These are phyloP conservation scores for Plasmodium fragile DNA, from an alignment of 169 alveolate species.

Conservation along the genomic window DNA sequence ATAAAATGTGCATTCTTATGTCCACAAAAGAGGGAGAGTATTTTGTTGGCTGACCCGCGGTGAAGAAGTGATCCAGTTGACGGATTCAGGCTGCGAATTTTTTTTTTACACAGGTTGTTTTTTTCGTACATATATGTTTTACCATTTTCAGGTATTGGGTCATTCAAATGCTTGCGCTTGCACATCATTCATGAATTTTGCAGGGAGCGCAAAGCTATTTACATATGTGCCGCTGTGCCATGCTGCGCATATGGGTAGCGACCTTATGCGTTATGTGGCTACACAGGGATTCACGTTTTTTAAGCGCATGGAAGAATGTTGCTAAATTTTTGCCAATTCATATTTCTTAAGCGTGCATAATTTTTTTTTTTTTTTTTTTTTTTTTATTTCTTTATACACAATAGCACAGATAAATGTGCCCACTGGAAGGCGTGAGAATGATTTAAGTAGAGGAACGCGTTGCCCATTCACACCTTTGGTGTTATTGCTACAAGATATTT, in stretches of 20 bases:
- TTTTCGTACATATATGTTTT: not conserved
- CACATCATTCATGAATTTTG: not conserved
- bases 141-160: not conserved
- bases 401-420: not conserved
- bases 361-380: not conserved
- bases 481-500: not conserved
- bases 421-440: not conserved
- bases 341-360: not conserved
- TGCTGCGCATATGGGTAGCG: not conserved
- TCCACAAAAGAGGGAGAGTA: not conserved
- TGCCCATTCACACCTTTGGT: not conserved
- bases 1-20: slow-evolving; percentile 4
- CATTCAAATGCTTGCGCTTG: not conserved
- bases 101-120: not conserved
- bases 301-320: not conserved
- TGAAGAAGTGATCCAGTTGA: not conserved
- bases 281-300: not conserved
- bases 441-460: not conserved
- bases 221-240: not conserved
- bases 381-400: not conserved
- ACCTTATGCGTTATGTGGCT: not conserved
- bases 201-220: not conserved
- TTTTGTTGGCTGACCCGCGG: not conserved
- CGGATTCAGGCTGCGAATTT: not conserved
- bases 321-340: not conserved